Evolutionary conservation across 2,329 filamentous ascomycete genomes (phyloP).

Genomic region (Fusarium coicis): DNA sequence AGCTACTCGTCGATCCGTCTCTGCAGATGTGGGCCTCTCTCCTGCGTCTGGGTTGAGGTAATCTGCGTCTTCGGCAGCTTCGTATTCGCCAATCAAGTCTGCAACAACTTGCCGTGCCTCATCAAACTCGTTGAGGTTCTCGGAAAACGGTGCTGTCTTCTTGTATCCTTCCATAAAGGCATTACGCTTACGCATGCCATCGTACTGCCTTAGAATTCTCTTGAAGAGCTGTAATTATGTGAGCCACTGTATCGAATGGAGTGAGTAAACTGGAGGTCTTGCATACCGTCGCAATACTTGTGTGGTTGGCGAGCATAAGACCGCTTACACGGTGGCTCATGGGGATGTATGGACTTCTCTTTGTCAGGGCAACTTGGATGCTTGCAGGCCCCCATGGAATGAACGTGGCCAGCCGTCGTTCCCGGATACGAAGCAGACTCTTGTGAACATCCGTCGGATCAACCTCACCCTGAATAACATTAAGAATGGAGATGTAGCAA

Average conservation of each 20-base stretch:
- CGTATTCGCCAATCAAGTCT: conserved; percentile 93
- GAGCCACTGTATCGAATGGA: background rate
- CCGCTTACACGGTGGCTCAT: conserved; percentile 95
- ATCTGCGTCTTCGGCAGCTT: conserved; percentile 90
- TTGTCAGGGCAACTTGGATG: conserved; percentile 96
- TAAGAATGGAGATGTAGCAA: conserved; percentile 98
- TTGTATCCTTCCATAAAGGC: conserved; percentile 97
- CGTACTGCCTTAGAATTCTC: conserved; percentile 91
- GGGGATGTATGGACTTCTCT: conserved; percentile 94
- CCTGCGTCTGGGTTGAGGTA: conserved; percentile 82
- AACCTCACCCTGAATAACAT: conserved; percentile 98
- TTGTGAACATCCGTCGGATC: conserved; percentile 99
- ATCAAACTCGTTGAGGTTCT: conserved; percentile 94
- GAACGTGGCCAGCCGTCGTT: conserved; percentile 92
- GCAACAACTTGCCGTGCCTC: conserved; percentile 91
- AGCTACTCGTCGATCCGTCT: conserved; percentile 62
- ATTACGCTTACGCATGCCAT: conserved; percentile 93
- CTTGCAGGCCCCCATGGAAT: conserved; percentile 98
- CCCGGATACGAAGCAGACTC: conserved; percentile 93
- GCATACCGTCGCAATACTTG: conserved; percentile 87
- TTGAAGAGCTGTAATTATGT: conserved; percentile 77
- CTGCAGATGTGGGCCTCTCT: conserved; percentile 62
- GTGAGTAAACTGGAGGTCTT: background rate
- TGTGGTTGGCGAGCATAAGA: conserved; percentile 98
- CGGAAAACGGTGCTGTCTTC: conserved; percentile 91